Evolutionary conservation across 2,329 filamentous ascomycete species (phyloP).

Genomic region (Penicillium sp.): DNA sequence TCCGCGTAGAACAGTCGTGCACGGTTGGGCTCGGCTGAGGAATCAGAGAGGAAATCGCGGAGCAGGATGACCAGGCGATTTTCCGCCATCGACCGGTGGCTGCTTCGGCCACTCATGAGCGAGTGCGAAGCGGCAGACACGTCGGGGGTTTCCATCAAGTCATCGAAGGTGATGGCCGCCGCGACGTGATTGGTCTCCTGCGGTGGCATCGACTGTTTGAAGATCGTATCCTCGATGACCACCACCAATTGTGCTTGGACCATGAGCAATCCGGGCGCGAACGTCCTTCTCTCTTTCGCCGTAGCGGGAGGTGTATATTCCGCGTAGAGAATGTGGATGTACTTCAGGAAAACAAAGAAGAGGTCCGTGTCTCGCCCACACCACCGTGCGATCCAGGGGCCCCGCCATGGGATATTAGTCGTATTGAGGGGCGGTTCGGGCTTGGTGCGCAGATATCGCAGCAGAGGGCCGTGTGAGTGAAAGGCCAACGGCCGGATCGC

Average conservation of each 20-base stretch:
- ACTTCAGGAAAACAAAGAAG: constrained; percentile 86
- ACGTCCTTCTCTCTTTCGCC: constrained; percentile 51
- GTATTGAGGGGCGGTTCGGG: constrained; percentile 62
- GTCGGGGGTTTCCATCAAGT: constrained; percentile 60
- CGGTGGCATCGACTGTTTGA: constrained; percentile 56
- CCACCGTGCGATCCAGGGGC: constrained; percentile 80
- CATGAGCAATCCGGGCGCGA: constrained; percentile 70
- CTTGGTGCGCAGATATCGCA: constrained; percentile 57
- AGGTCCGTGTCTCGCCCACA: constrained; percentile 80
- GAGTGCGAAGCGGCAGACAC: constrained; percentile 59
- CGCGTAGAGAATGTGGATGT: constrained; percentile 72
- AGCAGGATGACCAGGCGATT: constrained; percentile 78
- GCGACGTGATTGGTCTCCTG: constrained; percentile 41
- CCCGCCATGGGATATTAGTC: constrained; percentile 73
- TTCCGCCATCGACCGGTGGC: constrained; percentile 76
- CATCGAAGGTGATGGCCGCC: constrained; percentile 58
- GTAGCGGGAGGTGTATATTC: constrained; percentile 60
- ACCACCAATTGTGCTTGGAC: constrained; percentile 76
- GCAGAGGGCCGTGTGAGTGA: constrained; percentile 54
- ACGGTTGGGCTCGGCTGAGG: constrained; percentile 47
- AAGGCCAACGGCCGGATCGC: constrained; percentile 58
- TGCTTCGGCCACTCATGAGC: constrained; percentile 58
- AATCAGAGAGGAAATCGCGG: constrained; percentile 68
- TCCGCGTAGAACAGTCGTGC: constrained; percentile 68
- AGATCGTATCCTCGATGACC: constrained; percentile 75